Conservation (phyloP, 441 rosid genomes). For the Pelargonium myrrhifolium region DNA sequence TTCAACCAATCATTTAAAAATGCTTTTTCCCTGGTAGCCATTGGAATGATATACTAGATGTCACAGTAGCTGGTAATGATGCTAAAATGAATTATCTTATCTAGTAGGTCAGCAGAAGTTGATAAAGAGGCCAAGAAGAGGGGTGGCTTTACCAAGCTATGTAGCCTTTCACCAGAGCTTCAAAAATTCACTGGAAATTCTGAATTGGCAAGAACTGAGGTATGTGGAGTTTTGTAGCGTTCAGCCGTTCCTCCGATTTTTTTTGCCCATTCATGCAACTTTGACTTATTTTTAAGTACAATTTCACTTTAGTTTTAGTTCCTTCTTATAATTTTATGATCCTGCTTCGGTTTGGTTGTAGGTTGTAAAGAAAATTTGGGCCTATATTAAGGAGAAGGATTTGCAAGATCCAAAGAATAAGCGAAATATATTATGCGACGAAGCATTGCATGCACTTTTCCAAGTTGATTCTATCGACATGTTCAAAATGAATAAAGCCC, state of each 20-base stretch:
- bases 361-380: constrained; percentile 60
- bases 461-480: constrained; percentile 43
- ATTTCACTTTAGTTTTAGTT: constrained; percentile 11
- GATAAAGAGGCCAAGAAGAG: constrained; percentile 19
- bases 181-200: constrained; percentile 20
- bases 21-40: not conserved
- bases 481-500: constrained; percentile 59
- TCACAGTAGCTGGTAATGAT: not conserved
- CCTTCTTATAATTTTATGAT: constrained; percentile 9
- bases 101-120: constrained; percentile 9
- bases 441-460: constrained; percentile 39
- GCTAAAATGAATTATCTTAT: constrained; percentile 1
- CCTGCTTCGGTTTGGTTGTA: constrained; percentile 17
- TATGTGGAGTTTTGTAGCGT: constrained; percentile 1
- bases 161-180: constrained; percentile 24
- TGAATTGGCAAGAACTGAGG: constrained; percentile 25
- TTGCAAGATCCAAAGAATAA: constrained; percentile 57
- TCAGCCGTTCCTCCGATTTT: not conserved
- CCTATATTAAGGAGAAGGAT: constrained; percentile 44
- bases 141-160: constrained; percentile 19
- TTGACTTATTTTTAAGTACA: not conserved
- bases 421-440: constrained; percentile 49
- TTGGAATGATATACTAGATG: not conserved
- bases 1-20: not conserved
- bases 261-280: not conserved